Percentiles rank a stretch among this genome's conserved stretches.
phyloP scores from a whole-genome alignment of 768 basidiomycete genomes.

The Suillus sp. region DNA sequence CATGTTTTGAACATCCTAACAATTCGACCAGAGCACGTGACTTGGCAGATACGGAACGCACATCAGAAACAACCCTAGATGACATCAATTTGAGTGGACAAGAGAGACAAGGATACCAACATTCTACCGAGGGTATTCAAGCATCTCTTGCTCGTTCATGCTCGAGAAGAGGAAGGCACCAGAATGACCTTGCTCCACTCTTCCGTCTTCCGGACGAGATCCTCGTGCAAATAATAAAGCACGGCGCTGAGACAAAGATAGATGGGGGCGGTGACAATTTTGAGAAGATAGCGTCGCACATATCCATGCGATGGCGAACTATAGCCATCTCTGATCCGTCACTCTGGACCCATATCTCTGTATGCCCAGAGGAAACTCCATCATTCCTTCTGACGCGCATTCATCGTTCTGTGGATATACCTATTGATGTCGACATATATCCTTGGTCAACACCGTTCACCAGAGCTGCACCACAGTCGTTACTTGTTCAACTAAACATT shows the following conservation, averaged over 20 bases:
- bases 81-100: neutral
- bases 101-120: neutral
- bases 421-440: neutral
- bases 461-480: neutral
- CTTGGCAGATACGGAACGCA: neutral
- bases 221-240: neutral
- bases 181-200: neutral
- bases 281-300: neutral
- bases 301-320: conserved; percentile 1
- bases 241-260: neutral
- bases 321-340: conserved; percentile 2
- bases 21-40: neutral
- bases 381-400: neutral
- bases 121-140: neutral
- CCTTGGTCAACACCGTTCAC: neutral
- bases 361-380: neutral
- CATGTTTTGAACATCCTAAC: neutral
- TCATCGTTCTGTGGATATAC: neutral
- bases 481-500: neutral
- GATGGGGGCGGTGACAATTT: neutral
- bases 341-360: neutral
- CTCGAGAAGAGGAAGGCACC: neutral
- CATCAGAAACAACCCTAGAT: neutral
- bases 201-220: conserved; percentile 5
- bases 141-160: neutral